Conservation (phyloP, 208 protist species). For the Leptomonas seymouri region DNA sequence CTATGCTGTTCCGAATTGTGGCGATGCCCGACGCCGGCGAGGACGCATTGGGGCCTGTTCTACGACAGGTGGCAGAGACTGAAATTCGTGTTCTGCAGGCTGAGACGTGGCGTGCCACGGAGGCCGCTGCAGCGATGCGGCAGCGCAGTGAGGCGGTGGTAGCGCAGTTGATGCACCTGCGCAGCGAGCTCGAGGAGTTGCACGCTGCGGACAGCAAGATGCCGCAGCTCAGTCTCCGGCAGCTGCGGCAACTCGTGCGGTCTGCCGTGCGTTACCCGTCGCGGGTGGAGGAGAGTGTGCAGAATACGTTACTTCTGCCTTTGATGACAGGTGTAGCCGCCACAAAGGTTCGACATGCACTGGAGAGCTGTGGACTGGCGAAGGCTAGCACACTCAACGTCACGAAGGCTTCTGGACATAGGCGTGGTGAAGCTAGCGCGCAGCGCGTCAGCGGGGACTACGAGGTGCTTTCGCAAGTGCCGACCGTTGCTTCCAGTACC, state of each 20-base stretch:
- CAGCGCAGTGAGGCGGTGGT: conserved; percentile 29
- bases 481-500: neutral
- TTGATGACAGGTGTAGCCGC: conserved; percentile 76
- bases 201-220: conserved; percentile 69
- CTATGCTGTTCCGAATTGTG: conserved; percentile 90
- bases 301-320: conserved; percentile 66
- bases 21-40: conserved; percentile 61
- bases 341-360: conserved; percentile 62
- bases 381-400: neutral
- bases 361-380: conserved; percentile 50
- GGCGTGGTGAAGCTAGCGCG: neutral
- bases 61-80: conserved; percentile 46
- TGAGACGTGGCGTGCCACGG: conserved; percentile 13
- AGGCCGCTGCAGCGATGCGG: conserved; percentile 5
- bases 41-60: conserved; percentile 44
- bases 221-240: conserved; percentile 69
- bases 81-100: conserved; percentile 34
- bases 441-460: neutral
- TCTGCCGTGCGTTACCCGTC: conserved; percentile 62
- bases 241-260: conserved; percentile 70
- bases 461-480: conserved; percentile 8
- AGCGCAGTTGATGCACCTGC: conserved; percentile 50
- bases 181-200: conserved; percentile 50
- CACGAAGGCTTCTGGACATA: too few relatives aligned
- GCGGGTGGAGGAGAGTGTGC: conserved; percentile 50